phyloP scores from a whole-genome alignment of 805 yeast genomes.

The Komagataella mondaviorum region DNA sequence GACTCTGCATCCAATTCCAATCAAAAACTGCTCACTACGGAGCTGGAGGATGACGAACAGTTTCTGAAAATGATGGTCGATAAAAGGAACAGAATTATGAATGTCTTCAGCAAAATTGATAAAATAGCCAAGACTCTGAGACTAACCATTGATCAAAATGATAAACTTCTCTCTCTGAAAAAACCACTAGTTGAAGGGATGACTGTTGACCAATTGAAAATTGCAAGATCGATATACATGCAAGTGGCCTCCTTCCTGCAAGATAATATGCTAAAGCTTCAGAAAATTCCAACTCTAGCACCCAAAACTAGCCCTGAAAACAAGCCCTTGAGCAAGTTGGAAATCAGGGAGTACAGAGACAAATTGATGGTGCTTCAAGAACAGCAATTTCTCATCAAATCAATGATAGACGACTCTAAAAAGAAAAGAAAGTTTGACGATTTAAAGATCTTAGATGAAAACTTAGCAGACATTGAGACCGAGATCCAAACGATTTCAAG shows the following conservation, averaged over 20 bases:
- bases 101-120: slow-evolving; percentile 38
- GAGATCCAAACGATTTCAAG: slow-evolving; percentile 33
- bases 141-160: slow-evolving; percentile 12
- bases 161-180: slow-evolving; percentile 1
- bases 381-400: slow-evolving; percentile 60
- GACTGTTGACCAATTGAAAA: slow-evolving; percentile 25
- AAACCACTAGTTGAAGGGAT: slow-evolving; percentile 9
- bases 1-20: not conserved
- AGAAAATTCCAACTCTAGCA: slow-evolving; percentile 36
- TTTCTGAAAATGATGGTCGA: slow-evolving; percentile 22
- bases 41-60: slow-evolving; percentile 2
- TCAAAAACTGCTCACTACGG: slow-evolving; percentile 1
- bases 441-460: slow-evolving; percentile 41
- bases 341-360: slow-evolving; percentile 50
- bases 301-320: slow-evolving; percentile 17
- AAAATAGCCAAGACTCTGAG: slow-evolving; percentile 27
- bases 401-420: slow-evolving; percentile 49
- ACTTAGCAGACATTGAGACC: slow-evolving; percentile 38
- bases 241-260: slow-evolving; percentile 51
- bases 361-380: slow-evolving; percentile 80
- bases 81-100: slow-evolving; percentile 28
- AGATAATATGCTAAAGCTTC: slow-evolving; percentile 49
- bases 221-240: slow-evolving; percentile 41
- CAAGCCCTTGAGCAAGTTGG: slow-evolving; percentile 27
- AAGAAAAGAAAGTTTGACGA: slow-evolving; percentile 69